Conservation (phyloP, 164 flowering plant genomes). For the Liquidambar formosana region DNA sequence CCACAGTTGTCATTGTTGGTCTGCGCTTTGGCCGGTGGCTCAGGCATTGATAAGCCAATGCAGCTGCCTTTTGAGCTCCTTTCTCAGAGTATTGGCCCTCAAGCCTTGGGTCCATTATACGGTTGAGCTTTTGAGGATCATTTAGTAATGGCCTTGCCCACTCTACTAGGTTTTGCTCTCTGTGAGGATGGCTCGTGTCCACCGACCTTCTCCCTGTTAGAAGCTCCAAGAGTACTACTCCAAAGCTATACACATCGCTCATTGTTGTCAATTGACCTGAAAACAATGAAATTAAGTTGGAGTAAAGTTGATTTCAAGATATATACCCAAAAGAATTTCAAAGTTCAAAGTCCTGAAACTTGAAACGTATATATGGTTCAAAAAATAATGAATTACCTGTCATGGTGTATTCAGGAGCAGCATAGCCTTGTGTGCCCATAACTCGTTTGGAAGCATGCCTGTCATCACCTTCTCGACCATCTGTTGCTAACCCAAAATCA, state of each 20-base stretch:
- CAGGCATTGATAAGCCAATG: constrained; percentile 65
- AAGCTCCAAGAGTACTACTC: constrained; percentile 69
- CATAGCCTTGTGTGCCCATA: constrained; percentile 78
- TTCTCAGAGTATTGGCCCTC: constrained; percentile 64
- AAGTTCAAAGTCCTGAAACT: too few relatives aligned
- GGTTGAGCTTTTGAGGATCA: constrained; percentile 41
- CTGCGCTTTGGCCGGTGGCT: constrained; percentile 61
- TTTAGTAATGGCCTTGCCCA: constrained; percentile 62
- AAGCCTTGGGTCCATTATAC: constrained; percentile 62
- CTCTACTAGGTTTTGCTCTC: constrained; percentile 62
- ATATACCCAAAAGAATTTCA: neutral
- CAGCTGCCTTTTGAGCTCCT: constrained; percentile 64
- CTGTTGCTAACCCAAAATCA: constrained; percentile 76
- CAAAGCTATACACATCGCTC: constrained; percentile 82
- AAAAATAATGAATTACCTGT: constrained; percentile 36
- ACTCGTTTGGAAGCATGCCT: constrained; percentile 73
- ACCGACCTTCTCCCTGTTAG: constrained; percentile 60
- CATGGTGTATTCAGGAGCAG: constrained; percentile 80
- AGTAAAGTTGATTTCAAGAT: too few relatives aligned
- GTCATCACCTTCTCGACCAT: constrained; percentile 74
- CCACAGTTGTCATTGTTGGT: constrained; percentile 53
- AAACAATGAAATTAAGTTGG: too few relatives aligned
- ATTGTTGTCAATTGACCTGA: constrained; percentile 68
- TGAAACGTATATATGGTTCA: too few relatives aligned
- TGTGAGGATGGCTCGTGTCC: constrained; percentile 52